phyloP scores from a whole-genome alignment of 768 basidiomycete species.

The Leccinum truebloodii region DNA sequence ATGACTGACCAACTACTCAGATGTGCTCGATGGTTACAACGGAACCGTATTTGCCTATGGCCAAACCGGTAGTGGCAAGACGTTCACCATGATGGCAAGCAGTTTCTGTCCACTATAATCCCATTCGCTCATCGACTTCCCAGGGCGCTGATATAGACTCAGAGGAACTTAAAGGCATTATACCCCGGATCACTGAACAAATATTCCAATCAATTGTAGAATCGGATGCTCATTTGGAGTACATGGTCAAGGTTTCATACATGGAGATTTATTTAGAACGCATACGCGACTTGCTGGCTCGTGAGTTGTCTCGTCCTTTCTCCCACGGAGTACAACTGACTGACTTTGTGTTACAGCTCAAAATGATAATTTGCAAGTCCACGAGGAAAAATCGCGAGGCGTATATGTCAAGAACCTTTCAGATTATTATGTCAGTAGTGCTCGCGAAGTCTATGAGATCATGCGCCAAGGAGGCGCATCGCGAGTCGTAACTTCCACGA shows the following conservation, averaged over 20 bases:
- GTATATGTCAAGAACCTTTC: constrained; percentile 98
- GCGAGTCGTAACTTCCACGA: constrained; percentile 91
- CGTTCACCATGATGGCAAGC: constrained; percentile 97
- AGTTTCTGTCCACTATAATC: constrained; percentile 5
- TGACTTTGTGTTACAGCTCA: constrained; percentile 54
- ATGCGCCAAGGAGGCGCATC: constrained; percentile 96
- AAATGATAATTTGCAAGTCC: constrained; percentile 97
- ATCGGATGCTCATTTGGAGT: constrained; percentile 93
- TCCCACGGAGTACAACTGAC: not conserved
- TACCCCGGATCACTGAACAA: constrained; percentile 97
- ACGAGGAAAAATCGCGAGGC: constrained; percentile 96
- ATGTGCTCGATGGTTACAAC: constrained; percentile 98
- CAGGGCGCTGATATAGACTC: constrained; percentile 98
- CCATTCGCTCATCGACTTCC: constrained; percentile 6
- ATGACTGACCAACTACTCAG: constrained; percentile 43
- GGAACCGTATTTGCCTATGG: constrained; percentile 98
- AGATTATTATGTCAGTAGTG: constrained; percentile 96
- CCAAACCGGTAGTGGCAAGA: constrained; percentile 96
- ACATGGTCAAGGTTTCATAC: constrained; percentile 98
- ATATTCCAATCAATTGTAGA: constrained; percentile 98
- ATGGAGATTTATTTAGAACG: constrained; percentile 99
- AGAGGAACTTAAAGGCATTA: constrained; percentile 91
- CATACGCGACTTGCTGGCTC: constrained; percentile 92
- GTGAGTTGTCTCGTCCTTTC: constrained; percentile 49
- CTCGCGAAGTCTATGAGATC: constrained; percentile 95